Percentiles rank a stretch among this genome's conserved stretches.
Evolutionary conservation across 371 early-diverging fungal genomes (phyloP).

Genomic region (Parasitella parasitica): DNA sequence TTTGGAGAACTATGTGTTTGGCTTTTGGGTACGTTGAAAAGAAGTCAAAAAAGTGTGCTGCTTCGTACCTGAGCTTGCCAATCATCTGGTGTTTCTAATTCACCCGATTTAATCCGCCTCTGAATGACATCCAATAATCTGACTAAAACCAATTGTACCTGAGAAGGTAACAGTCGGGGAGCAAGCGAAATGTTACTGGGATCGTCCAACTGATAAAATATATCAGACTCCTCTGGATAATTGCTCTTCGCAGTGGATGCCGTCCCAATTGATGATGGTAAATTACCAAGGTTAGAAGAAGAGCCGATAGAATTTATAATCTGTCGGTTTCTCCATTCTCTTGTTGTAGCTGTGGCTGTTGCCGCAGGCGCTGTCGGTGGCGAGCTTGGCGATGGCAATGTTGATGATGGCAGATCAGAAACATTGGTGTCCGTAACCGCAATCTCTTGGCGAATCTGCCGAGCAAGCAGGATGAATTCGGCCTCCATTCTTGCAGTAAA

Average conservation of each 20-base stretch:
- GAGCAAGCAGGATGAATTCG: constrained; percentile 9
- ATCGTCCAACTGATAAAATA: constrained; percentile 24
- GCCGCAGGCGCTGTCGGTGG: not conserved
- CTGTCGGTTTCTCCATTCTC: constrained; percentile 8
- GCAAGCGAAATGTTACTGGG: constrained; percentile 25
- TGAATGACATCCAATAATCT: constrained; percentile 22
- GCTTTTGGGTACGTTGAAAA: too few relatives aligned
- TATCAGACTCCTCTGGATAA: constrained; percentile 5
- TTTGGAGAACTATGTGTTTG: constrained; percentile 35
- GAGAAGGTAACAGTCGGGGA: constrained; percentile 3
- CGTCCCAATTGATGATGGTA: not conserved
- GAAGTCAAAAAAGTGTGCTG: not conserved
- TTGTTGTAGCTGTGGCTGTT: not conserved
- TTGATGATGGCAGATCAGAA: not conserved
- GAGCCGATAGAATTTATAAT: not conserved
- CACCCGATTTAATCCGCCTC: constrained; percentile 20
- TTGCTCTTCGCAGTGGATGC: not conserved
- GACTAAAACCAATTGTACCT: constrained; percentile 17
- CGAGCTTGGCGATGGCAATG: not conserved
- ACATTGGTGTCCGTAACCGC: not conserved
- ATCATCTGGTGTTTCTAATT: constrained; percentile 26
- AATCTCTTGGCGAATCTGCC: constrained; percentile 4
- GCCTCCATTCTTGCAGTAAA: constrained; percentile 25
- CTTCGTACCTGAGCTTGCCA: constrained; percentile 34
- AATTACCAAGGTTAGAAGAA: not conserved